Base-by-base conservation (phyloP, 2,329 filamentous ascomycete species). In the Lasiodiplodia sp. region DNA sequence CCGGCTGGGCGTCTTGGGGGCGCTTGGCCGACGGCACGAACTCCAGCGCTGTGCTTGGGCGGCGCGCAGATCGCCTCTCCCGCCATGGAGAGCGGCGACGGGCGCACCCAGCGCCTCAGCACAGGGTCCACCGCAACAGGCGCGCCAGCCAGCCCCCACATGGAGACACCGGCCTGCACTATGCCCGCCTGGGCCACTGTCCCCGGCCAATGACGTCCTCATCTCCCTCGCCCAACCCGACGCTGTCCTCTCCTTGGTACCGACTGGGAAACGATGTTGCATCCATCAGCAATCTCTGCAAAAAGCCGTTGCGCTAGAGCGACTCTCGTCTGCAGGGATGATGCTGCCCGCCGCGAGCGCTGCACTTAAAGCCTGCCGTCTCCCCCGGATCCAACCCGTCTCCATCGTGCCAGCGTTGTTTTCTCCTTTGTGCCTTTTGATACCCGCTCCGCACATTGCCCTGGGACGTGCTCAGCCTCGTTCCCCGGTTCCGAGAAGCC, bases 221-320 rank as follows among this genome's bases (percentile, higher is more conserved):
- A n/a, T 28, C 51, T 37, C 63, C 51, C n/a, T 21, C 12, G 37
- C 49, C 63, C 52, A 31, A 55, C 63, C 63, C 47, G 49, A 55
- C 44, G 25, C 40, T 34, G 16, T 11, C 14, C 34, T 40, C 52
- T 23, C 23, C 65, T 31, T 67, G 44, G 51, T 12, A n/a, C 52
- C 53, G 53, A 38, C 56, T 77, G 53, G 71, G 74, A 60, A 63
- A 63, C 58, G 51, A 68, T 64, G 67, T 68, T 64, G 67, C 67
- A 68, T 68, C 67, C 52, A 68, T 34, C 55, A 57, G 56, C 66
- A 68, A 31, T 62, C 66, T 58, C 56, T 68, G 67, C 67, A 51
- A 68, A 52, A 56, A 63, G 58, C 67, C 57, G 58, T 63, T 68
- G 66, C 44, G 56, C 66, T 63, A 68, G 66, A 52, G 55, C 60